phyloP scores from a whole-genome alignment of 192 early-diverging fungal genomes.

The Coemansia sp. region DNA sequence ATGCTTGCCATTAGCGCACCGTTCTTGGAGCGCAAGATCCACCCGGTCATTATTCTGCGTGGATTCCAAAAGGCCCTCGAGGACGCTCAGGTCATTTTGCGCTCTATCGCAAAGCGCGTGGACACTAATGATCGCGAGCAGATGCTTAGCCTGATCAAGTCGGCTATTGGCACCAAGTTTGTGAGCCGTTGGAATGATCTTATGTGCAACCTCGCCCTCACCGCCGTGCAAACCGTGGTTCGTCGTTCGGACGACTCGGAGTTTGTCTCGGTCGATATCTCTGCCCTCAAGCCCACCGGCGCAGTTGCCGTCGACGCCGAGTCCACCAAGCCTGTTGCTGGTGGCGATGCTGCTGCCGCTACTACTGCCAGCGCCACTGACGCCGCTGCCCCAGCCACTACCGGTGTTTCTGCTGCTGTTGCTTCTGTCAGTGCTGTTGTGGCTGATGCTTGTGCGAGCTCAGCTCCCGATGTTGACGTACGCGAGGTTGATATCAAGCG shows the following conservation, averaged over 20 bases:
- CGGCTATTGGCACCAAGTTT: conserved; percentile 96
- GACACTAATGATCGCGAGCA: conserved; percentile 81
- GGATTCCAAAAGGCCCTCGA: conserved; percentile 94
- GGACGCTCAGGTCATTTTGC: conserved; percentile 84
- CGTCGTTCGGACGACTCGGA: conserved; percentile 44
- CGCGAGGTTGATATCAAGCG: conserved; percentile 97
- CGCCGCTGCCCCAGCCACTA: not conserved
- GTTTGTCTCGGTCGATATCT: conserved; percentile 3
- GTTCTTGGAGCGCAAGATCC: conserved; percentile 96
- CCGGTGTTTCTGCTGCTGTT: not conserved
- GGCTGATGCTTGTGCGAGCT: conserved; percentile 3
- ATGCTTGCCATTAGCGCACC: conserved; percentile 88
- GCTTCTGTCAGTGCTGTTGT: conserved; percentile 1
- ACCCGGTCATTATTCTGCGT: conserved; percentile 95
- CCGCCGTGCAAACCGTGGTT: conserved; percentile 92
- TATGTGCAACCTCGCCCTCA: conserved; percentile 96
- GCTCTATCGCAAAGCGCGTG: conserved; percentile 82
- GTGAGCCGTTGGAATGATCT: conserved; percentile 94
- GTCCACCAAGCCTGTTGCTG: not conserved
- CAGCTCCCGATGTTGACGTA: conserved; percentile 67
- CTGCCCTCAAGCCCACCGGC: conserved; percentile 11
- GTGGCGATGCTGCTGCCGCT: conserved; percentile 1
- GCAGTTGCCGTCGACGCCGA: not conserved
- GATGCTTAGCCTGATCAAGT: conserved; percentile 92
- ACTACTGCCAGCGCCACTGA: not conserved